Base-by-base conservation (phyloP, 768 basidiomycete genomes). In the Astraeus odoratus region DNA sequence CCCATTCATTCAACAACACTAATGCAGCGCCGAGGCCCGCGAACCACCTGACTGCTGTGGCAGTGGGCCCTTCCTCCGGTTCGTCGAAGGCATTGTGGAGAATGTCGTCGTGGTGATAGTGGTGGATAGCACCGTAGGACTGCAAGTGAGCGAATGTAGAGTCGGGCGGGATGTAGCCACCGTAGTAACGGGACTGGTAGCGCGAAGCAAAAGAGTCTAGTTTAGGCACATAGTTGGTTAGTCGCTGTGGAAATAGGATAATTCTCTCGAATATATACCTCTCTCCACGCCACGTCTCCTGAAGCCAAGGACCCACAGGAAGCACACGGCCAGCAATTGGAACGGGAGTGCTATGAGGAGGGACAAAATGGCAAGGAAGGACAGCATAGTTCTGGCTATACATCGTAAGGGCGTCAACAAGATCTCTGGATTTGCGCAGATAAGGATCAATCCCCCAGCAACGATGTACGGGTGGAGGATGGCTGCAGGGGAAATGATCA, bases 101-200 rank as follows among this genome's bases (percentile, higher is more conserved):
- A 9, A 36, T 22, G 5, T 38, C 15, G 19, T 41, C 29, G 22
- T 39, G 22, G 27, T 19, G 16, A 3, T 39, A 24, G 27, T 19
- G 16, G 2, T 39, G 25, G 23, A 23, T 20, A 4, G 49, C 40
- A 8, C 49, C 49, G 16, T 48, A 48, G 9, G 49, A 48, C 41
- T 48, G 49, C 3, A 48, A 20, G 7, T 35, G 30, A 5, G 39
- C 23, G 15, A 50, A 50, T 24, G n/a, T 10, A 8, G 49, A 50
- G 36, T 36, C 38, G 18, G 10, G 46, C 20, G 38, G 49, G 3
- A 48, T 38, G 15, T 48, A 48, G 9, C 34, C 47, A 6, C 47
- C 48, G n/a, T 50, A 48, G 8, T 29, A 8, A 22, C 20, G 20
- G 25, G 46, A 48, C 29, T 50, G 49, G 26, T 50, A 48, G 12